phyloP scores from a whole-genome alignment of 345 rosid species.

The Aurinia saxatilis region DNA sequence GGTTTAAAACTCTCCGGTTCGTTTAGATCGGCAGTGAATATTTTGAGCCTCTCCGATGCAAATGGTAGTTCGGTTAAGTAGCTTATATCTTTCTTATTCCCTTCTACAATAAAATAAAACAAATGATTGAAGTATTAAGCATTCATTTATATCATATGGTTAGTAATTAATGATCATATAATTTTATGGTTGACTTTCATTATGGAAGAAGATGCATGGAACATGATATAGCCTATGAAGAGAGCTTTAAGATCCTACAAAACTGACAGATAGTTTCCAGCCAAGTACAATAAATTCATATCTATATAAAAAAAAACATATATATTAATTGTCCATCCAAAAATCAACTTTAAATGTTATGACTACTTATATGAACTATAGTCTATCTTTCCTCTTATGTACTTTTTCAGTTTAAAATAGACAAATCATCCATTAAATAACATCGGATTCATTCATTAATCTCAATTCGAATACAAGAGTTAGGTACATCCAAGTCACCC shows the following conservation, averaged over 20 bases:
- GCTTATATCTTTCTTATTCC: conserved; percentile 40
- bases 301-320: not conserved
- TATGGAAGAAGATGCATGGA: conserved; percentile 21
- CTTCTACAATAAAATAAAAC: conserved; percentile 24
- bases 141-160: conserved; percentile 13
- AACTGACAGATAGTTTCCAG: conserved; percentile 33
- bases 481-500: no score
- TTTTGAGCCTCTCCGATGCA: conserved; percentile 45
- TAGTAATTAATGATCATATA: conserved; percentile 10
- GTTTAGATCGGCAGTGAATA: conserved; percentile 44
- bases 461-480: no score
- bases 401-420: not conserved
- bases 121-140: not conserved
- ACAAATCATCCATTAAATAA: not conserved
- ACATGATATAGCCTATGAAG: conserved; percentile 16
- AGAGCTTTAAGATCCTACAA: conserved; percentile 24
- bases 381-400: not conserved
- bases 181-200: conserved; percentile 19
- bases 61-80: conserved; percentile 48
- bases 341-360: conserved; percentile 19
- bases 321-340: conserved; percentile 12
- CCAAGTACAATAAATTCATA: conserved; percentile 29
- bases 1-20: conserved; percentile 43
- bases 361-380: not conserved
- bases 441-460: no score